A percentile compares a stretch with the other conserved stretches of the same genome.
These are phyloP conservation scores for Grosmannia serpens DNA, from an alignment of 2,329 filamentous ascomycete species.

Conservation along the genomic window DNA sequence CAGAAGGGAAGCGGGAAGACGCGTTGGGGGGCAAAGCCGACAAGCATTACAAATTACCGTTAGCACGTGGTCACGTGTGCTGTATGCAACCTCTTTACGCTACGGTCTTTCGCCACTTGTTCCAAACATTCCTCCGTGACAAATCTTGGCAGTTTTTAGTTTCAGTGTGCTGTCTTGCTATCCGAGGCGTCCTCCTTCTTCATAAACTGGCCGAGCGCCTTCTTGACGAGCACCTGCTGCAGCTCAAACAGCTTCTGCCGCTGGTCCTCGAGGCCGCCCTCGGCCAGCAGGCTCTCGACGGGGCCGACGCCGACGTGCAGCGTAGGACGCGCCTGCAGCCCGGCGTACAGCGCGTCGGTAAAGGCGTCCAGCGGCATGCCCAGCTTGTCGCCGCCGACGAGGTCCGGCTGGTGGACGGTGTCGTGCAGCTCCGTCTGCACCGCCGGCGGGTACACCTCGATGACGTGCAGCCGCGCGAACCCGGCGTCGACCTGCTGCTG, in stretches of 20 bases:
- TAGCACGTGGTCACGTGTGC: neutral
- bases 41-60: neutral
- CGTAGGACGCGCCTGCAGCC: constrained; percentile 22
- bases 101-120: neutral
- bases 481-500: constrained; percentile 28
- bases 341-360: constrained; percentile 26
- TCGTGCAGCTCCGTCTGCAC: constrained; percentile 34
- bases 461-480: constrained; percentile 21
- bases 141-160: no score
- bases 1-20: neutral
- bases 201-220: constrained; percentile 9
- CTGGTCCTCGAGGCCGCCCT: constrained; percentile 17
- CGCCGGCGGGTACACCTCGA: constrained; percentile 32
- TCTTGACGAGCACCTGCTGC: constrained; percentile 13
- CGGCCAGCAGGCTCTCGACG: constrained; percentile 13
- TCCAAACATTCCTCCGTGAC: neutral
- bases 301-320: constrained; percentile 27
- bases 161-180: no score
- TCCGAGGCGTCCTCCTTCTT: constrained; percentile 8
- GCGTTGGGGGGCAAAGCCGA: neutral
- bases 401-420: constrained; percentile 24
- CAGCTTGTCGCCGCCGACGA: constrained; percentile 26
- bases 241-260: constrained; percentile 16
- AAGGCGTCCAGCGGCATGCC: constrained; percentile 38
- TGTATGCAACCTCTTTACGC: neutral